Evolutionary conservation across 2,329 filamentous ascomycete genomes (phyloP).

Genomic region (Cladophialophora psammophila): DNA sequence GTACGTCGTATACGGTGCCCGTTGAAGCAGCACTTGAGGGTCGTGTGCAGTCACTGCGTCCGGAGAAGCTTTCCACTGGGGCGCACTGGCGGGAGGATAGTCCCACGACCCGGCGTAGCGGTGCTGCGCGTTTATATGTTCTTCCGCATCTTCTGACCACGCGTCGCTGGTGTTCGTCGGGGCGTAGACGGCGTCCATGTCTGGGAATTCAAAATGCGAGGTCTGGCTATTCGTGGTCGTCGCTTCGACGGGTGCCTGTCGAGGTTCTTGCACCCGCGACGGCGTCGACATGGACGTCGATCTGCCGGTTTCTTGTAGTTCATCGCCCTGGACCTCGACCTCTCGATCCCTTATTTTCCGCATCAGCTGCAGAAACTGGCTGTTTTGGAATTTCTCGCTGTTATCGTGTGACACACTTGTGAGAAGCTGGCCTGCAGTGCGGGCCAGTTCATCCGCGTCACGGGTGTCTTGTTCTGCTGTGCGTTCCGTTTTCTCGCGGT

Average conservation of each 20-base stretch:
- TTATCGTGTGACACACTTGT: slow-evolving; percentile 72
- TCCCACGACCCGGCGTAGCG: slow-evolving; percentile 1
- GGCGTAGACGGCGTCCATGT: slow-evolving; percentile 40
- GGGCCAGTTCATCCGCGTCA: slow-evolving; percentile 72
- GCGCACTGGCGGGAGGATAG: slow-evolving; percentile 4
- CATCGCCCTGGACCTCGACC: slow-evolving; percentile 74
- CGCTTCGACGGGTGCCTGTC: slow-evolving; percentile 1
- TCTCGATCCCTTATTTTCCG: slow-evolving; percentile 74
- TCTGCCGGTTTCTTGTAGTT: slow-evolving; percentile 60
- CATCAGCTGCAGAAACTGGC: slow-evolving; percentile 79
- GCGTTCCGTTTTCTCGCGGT: slow-evolving; percentile 37
- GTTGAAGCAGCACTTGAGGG: background rate
- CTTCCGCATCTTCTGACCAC: background rate
- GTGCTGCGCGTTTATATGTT: background rate
- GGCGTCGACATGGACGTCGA: slow-evolving; percentile 9
- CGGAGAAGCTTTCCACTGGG: background rate
- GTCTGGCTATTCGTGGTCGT: slow-evolving; percentile 4
- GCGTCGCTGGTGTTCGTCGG: slow-evolving; percentile 18
- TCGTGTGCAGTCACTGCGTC: background rate
- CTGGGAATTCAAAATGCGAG: slow-evolving; percentile 38
- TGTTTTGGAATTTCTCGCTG: slow-evolving; percentile 78
- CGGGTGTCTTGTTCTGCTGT: slow-evolving; percentile 43
- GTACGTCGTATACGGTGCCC: slow-evolving; percentile 32
- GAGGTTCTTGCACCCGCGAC: background rate
- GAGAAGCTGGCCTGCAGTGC: slow-evolving; percentile 74